Evolutionary conservation across 2,329 filamentous ascomycete species (phyloP), one percentile per base, ranked within the genome.

Genomic region (Trichoderma hamatum): DNA sequence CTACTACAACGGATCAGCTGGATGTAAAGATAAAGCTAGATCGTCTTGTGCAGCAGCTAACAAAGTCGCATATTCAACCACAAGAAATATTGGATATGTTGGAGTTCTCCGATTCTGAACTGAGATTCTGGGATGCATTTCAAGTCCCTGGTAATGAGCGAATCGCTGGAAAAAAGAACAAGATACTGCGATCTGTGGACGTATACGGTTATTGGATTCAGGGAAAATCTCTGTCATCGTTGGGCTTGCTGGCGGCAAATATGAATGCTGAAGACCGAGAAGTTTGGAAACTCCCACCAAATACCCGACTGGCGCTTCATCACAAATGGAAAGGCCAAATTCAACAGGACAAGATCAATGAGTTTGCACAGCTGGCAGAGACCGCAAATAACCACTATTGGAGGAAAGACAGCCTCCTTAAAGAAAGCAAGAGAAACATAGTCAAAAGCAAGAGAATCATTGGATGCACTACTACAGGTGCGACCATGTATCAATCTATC

Each of bases 391-490:
- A 76, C 0, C 76, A 76, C 3, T 81, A 85, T 13, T 72, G 77
- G 0, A 75, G 76, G 5, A 72, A 89, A 1, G 78, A 82, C 1
- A 78, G 78, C 2, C 75, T 88, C 0, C 82, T 82, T 24, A 80
- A 77, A 6, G 80, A 86, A 55, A 78, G 73, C 3, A 80, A 83
- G 24, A 77, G 79, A 0, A 67, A 74, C 0, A 80, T 84, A 0
- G 80, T 92, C 2, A 77, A 78, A n/a, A 75, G 73, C 0, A 90
- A 87, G 73, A 81, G 84, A 1, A 83, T 94, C 14, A 89, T 94
- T 54, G 90, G 84, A 0, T 92, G 89, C 71, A 94, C 91, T 0
- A 93, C 91, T 0, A 93, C 89, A 0, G 89, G 82, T 0, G 90
- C 90, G 0, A 89, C 91, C 0, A 92, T 84, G 77, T 85, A 90